Percentiles rank a stretch among this genome's conserved stretches.
Evolutionary conservation across 208 protist genomes (phyloP).

Genomic region (Vickermania ingenoplastis): DNA sequence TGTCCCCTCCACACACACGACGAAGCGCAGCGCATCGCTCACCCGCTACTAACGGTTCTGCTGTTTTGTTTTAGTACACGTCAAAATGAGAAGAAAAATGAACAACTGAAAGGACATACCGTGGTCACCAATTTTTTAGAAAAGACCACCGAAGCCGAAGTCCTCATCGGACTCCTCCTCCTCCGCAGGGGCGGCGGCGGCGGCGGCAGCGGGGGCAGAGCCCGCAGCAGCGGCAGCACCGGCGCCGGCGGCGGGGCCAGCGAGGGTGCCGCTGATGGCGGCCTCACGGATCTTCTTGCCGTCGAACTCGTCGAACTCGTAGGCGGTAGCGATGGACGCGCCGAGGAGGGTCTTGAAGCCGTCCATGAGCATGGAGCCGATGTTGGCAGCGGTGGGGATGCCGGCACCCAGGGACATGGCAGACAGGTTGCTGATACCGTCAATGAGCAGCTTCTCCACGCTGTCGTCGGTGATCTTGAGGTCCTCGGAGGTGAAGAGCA

Average conservation of each 20-base stretch:
- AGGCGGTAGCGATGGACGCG: constrained; percentile 90
- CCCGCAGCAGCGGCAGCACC: constrained; percentile 29
- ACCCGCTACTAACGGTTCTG: too few relatives aligned
- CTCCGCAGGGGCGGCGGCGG: constrained; percentile 38
- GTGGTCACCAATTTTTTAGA: constrained; percentile 57
- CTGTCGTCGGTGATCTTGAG: constrained; percentile 93
- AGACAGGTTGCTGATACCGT: constrained; percentile 89
- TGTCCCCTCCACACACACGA: too few relatives aligned
- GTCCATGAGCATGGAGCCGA: constrained; percentile 94
- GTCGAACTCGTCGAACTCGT: constrained; percentile 85
- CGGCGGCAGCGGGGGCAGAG: constrained; percentile 23
- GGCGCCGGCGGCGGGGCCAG: constrained; percentile 60
- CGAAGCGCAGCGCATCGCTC: too few relatives aligned
- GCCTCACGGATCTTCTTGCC: constrained; percentile 85
- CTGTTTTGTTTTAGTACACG: too few relatives aligned
- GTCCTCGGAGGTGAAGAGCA: constrained; percentile 90
- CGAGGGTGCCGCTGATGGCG: constrained; percentile 75
- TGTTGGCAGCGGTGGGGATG: constrained; percentile 91
- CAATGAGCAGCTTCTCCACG: constrained; percentile 81
- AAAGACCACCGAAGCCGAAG: constrained; percentile 78
- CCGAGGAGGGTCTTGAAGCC: constrained; percentile 97
- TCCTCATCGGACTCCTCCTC: constrained; percentile 80
- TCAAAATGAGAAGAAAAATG: too few relatives aligned
- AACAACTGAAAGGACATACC: too few relatives aligned
- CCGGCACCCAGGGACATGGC: constrained; percentile 93